Conservation (phyloP, 495 filamentous ascomycete genomes). For the Xanthoparmelia taractica region DNA sequence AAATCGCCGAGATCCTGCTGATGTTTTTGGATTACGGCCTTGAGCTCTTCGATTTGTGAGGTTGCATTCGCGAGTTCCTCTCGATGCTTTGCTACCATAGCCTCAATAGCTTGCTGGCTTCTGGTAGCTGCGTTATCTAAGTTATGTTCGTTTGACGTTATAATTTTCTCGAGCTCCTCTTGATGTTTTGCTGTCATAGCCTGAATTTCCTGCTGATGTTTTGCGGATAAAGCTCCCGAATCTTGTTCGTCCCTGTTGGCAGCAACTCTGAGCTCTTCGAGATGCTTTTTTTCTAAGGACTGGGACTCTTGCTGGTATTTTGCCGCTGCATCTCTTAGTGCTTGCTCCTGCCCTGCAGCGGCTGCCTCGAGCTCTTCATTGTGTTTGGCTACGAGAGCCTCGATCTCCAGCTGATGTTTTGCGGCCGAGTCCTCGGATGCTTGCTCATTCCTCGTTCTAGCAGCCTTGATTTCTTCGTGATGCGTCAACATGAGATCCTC, state of each 20-base stretch:
- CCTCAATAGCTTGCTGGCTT: constrained; percentile 1
- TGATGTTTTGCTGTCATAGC: constrained; percentile 4
- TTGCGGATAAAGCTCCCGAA: constrained; percentile 6
- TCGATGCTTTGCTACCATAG: not conserved
- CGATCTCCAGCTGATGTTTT: constrained; percentile 9
- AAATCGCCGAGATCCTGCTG: constrained; percentile 10
- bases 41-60: constrained; percentile 5
- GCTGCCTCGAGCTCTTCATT: constrained; percentile 8
- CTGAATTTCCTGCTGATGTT: constrained; percentile 12
- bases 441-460: constrained; percentile 13
- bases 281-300: not conserved
- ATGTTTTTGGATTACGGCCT: not conserved
- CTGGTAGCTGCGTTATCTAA: not conserved
- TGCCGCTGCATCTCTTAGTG: not conserved
- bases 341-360: constrained; percentile 14
- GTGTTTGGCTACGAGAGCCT: constrained; percentile 5
- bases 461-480: constrained; percentile 1
- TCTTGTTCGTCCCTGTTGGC: constrained; percentile 1
- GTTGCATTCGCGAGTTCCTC: constrained; percentile 7
- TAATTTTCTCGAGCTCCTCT: not conserved
- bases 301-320: constrained; percentile 5
- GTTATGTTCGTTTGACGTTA: not conserved
- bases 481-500: constrained; percentile 1
- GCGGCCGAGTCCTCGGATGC: constrained; percentile 13
- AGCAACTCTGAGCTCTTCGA: not conserved